Base-by-base conservation (phyloP, 306 rosid genomes). In the Vigna angularis region DNA sequence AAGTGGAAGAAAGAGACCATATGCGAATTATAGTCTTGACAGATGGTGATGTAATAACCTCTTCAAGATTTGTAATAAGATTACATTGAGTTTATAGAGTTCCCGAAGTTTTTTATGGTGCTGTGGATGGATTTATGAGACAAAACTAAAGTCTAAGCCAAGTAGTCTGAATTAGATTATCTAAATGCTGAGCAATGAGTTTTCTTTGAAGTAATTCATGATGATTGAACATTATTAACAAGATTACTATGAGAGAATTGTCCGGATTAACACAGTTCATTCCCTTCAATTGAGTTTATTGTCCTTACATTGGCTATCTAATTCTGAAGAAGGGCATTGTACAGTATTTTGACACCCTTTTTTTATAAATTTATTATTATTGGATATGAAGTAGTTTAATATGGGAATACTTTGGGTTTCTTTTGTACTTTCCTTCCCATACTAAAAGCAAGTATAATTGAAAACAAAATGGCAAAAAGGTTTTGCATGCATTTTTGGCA, bases 1-100 rank as follows among this genome's bases (percentile, higher is more conserved):
- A 4, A 50, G 5, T 6, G 78, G 81, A 76, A 52, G 68, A 38
- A 77, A 66, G 77, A 72, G 65, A 61, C 38, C 70, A 32, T 51
- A 36, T 75, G 47, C 2, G 4, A 49, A 70, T 64, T 53, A 28
- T 62, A 68, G 74, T 59, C 52, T 79, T 30, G 28, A 70, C 62
- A 63, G 16, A 79, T 70, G 77, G 71, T 61, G 30, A 59, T 84
- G 81, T 56, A 59, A 75, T 73, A 83, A 59, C 66, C 66, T 12
- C 57, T 38, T 50, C 44, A 49, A 51, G 67, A 28, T 44, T 62
- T 80, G 69, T 18, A 38, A 71, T 59, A 69, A 59, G 81, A 26
- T 59, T 61, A 26, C 72, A 38, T 57, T 58, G 66, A 59, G 26
- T 59, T 67, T 81, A 49, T 36, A 47, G 9, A 74, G 47, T n/a